phyloP scores from a whole-genome alignment of 495 filamentous ascomycete genomes.

The Neurospora sp. region DNA sequence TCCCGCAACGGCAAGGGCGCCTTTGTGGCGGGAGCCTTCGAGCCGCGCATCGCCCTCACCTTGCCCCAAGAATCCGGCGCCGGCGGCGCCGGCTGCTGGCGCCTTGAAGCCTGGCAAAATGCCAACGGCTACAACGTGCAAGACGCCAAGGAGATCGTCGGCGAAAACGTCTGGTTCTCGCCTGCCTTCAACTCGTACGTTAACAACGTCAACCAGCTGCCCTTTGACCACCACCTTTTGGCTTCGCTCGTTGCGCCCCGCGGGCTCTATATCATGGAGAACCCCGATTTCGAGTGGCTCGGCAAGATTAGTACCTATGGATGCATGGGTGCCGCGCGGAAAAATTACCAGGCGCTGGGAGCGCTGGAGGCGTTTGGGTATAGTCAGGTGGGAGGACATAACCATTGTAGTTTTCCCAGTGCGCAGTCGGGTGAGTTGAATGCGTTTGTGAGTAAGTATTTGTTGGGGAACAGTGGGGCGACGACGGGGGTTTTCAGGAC shows the following conservation, averaged over 20 bases:
- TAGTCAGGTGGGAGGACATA: conserved; percentile 40
- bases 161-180: conserved; percentile 45
- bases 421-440: conserved; percentile 36
- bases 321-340: conserved; percentile 45
- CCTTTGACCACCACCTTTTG: conserved; percentile 42
- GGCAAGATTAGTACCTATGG: conserved; percentile 38
- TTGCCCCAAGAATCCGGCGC: conserved; percentile 44
- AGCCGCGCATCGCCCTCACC: conserved; percentile 40
- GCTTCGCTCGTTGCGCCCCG: conserved; percentile 38
- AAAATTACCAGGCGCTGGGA: conserved; percentile 42
- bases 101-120: conserved; percentile 35
- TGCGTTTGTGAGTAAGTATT: conserved; percentile 44
- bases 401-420: conserved; percentile 45
- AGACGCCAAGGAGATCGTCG: conserved; percentile 37
- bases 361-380: conserved; percentile 40
- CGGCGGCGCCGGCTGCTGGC: conserved; percentile 42
- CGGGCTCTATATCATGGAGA: conserved; percentile 40
- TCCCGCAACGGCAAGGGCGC: conserved; percentile 47
- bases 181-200: conserved; percentile 31
- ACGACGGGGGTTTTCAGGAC: conserved; percentile 14
- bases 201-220: conserved; percentile 28
- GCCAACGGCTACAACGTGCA: conserved; percentile 39
- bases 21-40: conserved; percentile 40
- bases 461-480: conserved; percentile 18
- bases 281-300: conserved; percentile 44